Evolutionary conservation across 2,329 filamentous ascomycete genomes (phyloP).

Genomic region (Colletotrichum phormii): DNA sequence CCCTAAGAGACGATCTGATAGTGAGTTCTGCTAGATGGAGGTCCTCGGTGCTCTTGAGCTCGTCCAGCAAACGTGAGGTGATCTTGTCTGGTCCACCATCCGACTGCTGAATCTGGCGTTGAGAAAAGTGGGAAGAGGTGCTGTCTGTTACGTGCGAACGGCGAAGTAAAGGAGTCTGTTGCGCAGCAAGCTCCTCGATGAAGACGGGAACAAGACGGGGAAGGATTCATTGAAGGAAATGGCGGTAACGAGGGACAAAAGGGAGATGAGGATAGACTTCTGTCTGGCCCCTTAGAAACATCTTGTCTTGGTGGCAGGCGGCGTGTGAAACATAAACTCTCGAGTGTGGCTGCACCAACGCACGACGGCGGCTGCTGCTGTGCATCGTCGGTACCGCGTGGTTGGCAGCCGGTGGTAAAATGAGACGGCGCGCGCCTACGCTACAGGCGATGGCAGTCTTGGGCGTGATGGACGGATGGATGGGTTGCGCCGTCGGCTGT

Average conservation of each 20-base stretch:
- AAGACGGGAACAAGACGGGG: neutral
- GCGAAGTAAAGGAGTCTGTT: neutral
- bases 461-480: neutral
- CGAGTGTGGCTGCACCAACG: constrained; percentile 30
- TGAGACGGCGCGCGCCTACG: neutral
- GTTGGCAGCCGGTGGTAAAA: constrained; percentile 24
- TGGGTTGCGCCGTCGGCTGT: neutral
- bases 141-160: neutral
- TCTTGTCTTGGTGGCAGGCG: neutral
- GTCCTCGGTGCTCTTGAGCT: too few relatives aligned
- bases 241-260: neutral
- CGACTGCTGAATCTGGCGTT: too few relatives aligned
- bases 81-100: too few relatives aligned
- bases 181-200: neutral
- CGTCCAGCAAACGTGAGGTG: too few relatives aligned
- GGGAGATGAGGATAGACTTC: neutral
- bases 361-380: constrained; percentile 15
- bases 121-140: neutral
- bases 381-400: constrained; percentile 14
- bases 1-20: too few relatives aligned
- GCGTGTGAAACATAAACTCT: constrained; percentile 23
- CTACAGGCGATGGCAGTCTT: too few relatives aligned
- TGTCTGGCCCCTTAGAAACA: neutral
- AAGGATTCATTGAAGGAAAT: neutral
- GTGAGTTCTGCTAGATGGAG: too few relatives aligned